These are phyloP conservation scores for Viola pubescens DNA, from an alignment of 441 rosid species.

Conservation along the genomic window DNA sequence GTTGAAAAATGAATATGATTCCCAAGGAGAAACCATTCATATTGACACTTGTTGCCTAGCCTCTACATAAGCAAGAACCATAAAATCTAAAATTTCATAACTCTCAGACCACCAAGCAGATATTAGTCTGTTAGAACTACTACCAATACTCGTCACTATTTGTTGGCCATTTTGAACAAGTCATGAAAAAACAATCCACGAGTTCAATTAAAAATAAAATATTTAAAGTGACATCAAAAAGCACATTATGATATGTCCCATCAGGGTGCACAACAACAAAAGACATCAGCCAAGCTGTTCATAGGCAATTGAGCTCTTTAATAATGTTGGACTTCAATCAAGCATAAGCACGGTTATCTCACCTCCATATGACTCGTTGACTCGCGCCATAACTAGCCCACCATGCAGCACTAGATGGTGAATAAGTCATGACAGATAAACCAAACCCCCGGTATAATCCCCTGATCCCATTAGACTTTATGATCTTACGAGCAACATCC, in stretches of 20 bases:
- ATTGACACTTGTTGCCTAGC: not conserved
- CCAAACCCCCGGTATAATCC: constrained; percentile 95
- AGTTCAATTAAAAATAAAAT: not conserved
- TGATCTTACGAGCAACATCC: constrained; percentile 74
- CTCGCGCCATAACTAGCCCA: constrained; percentile 98
- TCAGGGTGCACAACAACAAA: not conserved
- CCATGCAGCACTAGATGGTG: constrained; percentile 98
- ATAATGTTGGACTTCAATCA: not conserved
- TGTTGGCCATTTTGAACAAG: too few relatives aligned
- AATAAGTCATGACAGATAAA: constrained; percentile 79
- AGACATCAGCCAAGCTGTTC: not conserved
- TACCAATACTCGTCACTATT: too few relatives aligned
- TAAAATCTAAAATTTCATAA: too few relatives aligned
- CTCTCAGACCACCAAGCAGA: too few relatives aligned
- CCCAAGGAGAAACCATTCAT: too few relatives aligned
- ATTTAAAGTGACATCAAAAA: not conserved
- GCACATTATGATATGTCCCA: not conserved
- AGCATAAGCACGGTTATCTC: constrained; percentile 13
- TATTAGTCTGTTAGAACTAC: too few relatives aligned
- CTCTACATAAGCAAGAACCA: not conserved
- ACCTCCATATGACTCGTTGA: constrained; percentile 95
- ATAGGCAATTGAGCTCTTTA: not conserved
- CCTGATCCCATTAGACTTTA: constrained; percentile 63
- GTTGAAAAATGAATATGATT: not conserved
- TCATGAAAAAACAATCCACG: not conserved